These are phyloP conservation scores for Dictyostelium discoideum DNA, from an alignment of 78 protist genomes.

Conservation along the genomic window dicty_2.7 NC_007089.4:4354501-4355000, in stretches of 20 bases:
- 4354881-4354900: slow-evolving; percentile 71
- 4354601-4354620: slow-evolving; percentile 80
- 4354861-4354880: slow-evolving; percentile 88
- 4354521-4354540: slow-evolving; percentile 21
- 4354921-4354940: slow-evolving; percentile 83
- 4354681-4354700: slow-evolving; percentile 94
- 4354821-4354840: background rate
- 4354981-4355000: slow-evolving; percentile 83
- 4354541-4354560: background rate
- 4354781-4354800: background rate
- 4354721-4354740: background rate
- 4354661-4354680: slow-evolving; percentile 96
- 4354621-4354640: slow-evolving; percentile 90
- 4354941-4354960: slow-evolving; percentile 88
- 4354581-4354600: too few relatives aligned
- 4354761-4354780: too few relatives aligned
- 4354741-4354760: too few relatives aligned
- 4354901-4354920: slow-evolving; percentile 65
- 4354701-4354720: slow-evolving; percentile 88
- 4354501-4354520: slow-evolving; percentile 86
- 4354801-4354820: background rate
- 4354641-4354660: slow-evolving; percentile 93
- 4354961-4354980: slow-evolving; percentile 85
- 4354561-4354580: background rate
- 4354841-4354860: slow-evolving; percentile 57